Evolutionary conservation across 768 basidiomycete genomes (phyloP).

Genomic region (Auriscalpium orientale): DNA sequence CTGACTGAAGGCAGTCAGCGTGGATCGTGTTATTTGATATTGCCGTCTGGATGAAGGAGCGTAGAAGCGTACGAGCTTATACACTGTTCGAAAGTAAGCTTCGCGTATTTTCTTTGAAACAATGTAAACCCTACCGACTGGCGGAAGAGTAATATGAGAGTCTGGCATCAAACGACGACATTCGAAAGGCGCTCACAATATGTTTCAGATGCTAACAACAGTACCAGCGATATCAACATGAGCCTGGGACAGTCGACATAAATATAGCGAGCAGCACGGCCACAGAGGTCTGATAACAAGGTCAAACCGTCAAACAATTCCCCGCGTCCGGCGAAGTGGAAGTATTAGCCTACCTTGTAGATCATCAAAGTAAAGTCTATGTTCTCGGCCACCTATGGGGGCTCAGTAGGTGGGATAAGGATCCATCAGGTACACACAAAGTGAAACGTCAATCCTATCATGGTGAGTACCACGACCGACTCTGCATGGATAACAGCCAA

Average conservation of each 20-base stretch:
- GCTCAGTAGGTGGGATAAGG: background rate
- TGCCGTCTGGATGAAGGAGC: constrained; percentile 42
- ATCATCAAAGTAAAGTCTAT: constrained; percentile 32
- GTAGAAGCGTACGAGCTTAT: constrained; percentile 82
- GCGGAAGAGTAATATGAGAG: background rate
- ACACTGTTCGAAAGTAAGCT: constrained; percentile 39
- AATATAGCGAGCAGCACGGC: background rate
- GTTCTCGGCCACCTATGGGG: constrained; percentile 41
- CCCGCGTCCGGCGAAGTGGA: too few relatives aligned
- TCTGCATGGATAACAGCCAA: constrained; percentile 33
- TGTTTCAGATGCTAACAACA: constrained; percentile 71
- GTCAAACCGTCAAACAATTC: too few relatives aligned
- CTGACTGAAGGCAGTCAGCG: constrained; percentile 77
- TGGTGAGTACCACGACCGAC: constrained; percentile 63
- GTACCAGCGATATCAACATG: constrained; percentile 60
- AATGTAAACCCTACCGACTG: constrained; percentile 1
- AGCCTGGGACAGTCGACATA: constrained; percentile 35
- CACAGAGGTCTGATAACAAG: constrained; percentile 36
- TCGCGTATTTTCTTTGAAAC: constrained; percentile 5
- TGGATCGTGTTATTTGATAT: constrained; percentile 70
- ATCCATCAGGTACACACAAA: constrained; percentile 33
- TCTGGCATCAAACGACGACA: background rate
- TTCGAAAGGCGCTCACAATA: constrained; percentile 51
- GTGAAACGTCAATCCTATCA: constrained; percentile 68
- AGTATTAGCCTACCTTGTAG: constrained; percentile 43